Evolutionary conservation across 140 eudicot genomes (phyloP).

Genomic region (Stevia rebaudiana): DNA sequence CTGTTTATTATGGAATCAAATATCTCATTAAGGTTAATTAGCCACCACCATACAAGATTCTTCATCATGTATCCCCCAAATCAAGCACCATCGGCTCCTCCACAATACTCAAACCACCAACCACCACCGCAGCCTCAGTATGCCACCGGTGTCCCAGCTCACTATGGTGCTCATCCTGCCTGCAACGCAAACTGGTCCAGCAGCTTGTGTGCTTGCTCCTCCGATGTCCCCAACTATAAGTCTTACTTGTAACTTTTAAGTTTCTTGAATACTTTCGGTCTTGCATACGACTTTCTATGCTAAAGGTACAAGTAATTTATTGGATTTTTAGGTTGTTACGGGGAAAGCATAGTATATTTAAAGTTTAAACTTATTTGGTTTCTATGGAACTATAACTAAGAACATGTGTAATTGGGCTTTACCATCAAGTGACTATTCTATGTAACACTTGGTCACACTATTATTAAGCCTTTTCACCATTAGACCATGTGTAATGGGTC

Average conservation of each 20-base stretch:
- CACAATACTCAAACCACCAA: neutral
- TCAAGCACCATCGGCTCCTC: conserved; percentile 4
- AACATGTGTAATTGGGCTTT: no score
- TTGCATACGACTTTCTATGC: neutral
- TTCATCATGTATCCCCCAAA: conserved; percentile 13
- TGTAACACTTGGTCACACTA: no score
- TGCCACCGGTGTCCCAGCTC: conserved; percentile 1
- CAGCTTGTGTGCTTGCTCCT: conserved; percentile 32
- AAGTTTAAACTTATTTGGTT: no score
- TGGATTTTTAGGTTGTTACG: no score
- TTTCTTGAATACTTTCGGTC: neutral
- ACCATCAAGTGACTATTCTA: no score
- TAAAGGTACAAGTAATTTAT: conserved; percentile 14
- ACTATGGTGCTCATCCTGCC: neutral
- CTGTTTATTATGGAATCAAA: neutral
- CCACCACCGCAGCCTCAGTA: neutral
- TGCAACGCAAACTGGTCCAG: conserved; percentile 26
- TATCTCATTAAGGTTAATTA: neutral
- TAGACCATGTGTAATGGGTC: no score
- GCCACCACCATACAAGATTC: neutral
- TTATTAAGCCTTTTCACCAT: no score
- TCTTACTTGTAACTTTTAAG: neutral
- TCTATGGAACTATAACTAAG: no score
- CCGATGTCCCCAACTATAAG: conserved; percentile 34
- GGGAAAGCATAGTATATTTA: no score